Conservation (phyloP, 2,329 filamentous ascomycete species). For the Harringtonia aguacate region DNA sequence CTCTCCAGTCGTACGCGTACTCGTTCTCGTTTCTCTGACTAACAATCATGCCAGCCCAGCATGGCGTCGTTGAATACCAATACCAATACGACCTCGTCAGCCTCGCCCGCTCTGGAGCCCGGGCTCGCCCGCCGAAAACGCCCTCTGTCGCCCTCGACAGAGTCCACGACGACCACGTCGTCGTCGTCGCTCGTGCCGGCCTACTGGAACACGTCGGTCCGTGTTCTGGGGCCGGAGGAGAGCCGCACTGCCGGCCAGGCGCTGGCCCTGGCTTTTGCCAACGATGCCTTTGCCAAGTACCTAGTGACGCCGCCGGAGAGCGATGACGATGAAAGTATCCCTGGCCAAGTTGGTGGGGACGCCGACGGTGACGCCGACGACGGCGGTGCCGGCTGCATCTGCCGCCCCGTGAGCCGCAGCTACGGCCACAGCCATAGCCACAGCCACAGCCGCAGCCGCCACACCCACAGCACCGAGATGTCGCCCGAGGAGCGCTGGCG, state of each 20-base stretch:
- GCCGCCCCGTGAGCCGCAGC: no score
- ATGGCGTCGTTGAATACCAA: conserved; percentile 29
- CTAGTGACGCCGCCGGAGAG: conserved; percentile 58
- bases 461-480: neutral
- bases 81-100: conserved; percentile 9
- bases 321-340: conserved; percentile 12
- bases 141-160: neutral
- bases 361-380: neutral
- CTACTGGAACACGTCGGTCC: conserved; percentile 45
- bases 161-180: conserved; percentile 6
- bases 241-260: conserved; percentile 60
- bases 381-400: neutral
- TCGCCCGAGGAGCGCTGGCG: conserved; percentile 60
- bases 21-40: neutral
- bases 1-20: neutral
- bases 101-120: neutral
- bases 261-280: conserved; percentile 67
- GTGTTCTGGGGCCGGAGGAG: conserved; percentile 53
- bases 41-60: conserved; percentile 21
- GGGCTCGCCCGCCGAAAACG: neutral
- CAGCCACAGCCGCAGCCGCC: no score
- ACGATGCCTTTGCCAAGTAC: conserved; percentile 65
- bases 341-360: no score
- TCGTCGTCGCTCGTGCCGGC: conserved; percentile 37
- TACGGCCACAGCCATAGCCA: no score